Evolutionary conservation across 257 asterid genomes (phyloP), one percentile per base, ranked within the genome.

Genomic region (Solanum virginianum): DNA sequence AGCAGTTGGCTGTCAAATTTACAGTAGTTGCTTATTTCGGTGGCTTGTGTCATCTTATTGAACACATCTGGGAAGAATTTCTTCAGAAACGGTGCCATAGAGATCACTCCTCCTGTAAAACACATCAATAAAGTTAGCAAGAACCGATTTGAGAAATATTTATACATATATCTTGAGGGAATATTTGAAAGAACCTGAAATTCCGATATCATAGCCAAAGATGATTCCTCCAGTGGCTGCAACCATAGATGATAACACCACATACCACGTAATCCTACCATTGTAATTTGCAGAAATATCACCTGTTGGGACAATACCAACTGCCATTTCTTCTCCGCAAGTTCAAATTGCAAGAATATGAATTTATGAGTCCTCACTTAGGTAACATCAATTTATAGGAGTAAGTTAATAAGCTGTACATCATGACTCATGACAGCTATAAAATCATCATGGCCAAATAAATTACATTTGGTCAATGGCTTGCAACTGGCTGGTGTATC

Each of bases 51-150:
- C 93, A 87, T 88, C 86, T 83, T 87, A 7, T 16, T 51, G 60
- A 80, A 90, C 47, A 91, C 92, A 8, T 88, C 85, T 5, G 90
- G 91, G 68, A 91, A 92, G 86, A 92, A 92, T 59, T 87, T 87
- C 86, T 83, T 86, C 91, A 92, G 81, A 82, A 92, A 92, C 1
- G 89, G 85, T 4, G 81, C 94, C 93, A 91, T 92, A 6, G 93
- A 91, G 1, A 89, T 87, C 72, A 92, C 94, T 65, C 95, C 94
- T 83, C 94, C 95, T 92, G 85, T 75, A 88, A 22, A 47, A 62
- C 39, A 15, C 63, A 75, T 1, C 15, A 54, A 29, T 39, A 60
- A 18, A 82, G 75, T 49, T 14, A n/a, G 74, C 68, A 60, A 62
- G 14, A 60, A 81, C 22, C 6, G 7, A 22, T 62, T 62, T 5